These are phyloP conservation scores for Panus rudis DNA, from an alignment of 768 basidiomycete species.

Conservation along the genomic window DNA sequence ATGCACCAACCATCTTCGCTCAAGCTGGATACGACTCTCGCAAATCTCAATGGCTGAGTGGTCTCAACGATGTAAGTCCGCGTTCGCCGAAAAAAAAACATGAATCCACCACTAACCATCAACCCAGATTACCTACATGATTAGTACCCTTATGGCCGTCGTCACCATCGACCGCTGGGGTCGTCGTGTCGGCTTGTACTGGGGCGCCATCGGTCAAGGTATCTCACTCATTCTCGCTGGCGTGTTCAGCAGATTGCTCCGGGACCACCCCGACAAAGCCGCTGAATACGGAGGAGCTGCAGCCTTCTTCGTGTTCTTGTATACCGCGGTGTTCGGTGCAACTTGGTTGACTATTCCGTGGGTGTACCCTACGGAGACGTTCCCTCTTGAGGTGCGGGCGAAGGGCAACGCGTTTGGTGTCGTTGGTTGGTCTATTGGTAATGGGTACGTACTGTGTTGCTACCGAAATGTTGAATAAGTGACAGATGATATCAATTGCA, in stretches of 20 bases:
- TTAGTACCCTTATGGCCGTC: constrained; percentile 34
- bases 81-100: too few relatives aligned
- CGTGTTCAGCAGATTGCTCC: constrained; percentile 34
- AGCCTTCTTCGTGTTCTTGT: constrained; percentile 37
- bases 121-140: constrained; percentile 36
- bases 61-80: constrained; percentile 34
- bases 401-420: constrained; percentile 43
- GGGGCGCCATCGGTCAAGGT: constrained; percentile 39
- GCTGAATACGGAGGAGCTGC: constrained; percentile 35
- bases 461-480: too few relatives aligned
- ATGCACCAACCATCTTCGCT: constrained; percentile 38
- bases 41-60: constrained; percentile 38
- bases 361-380: constrained; percentile 32
- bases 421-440: constrained; percentile 37
- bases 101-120: too few relatives aligned
- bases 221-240: constrained; percentile 33
- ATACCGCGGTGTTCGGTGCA: constrained; percentile 37
- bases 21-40: constrained; percentile 35
- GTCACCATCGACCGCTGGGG: constrained; percentile 38
- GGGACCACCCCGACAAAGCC: constrained; percentile 34
- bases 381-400: constrained; percentile 36
- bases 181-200: constrained; percentile 37
- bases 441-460: constrained; percentile 24
- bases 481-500: constrained; percentile 12
- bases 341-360: constrained; percentile 41